These are phyloP conservation scores for Boletus subparvulus DNA, from an alignment of 768 basidiomycete genomes.

Conservation along the genomic window DNA sequence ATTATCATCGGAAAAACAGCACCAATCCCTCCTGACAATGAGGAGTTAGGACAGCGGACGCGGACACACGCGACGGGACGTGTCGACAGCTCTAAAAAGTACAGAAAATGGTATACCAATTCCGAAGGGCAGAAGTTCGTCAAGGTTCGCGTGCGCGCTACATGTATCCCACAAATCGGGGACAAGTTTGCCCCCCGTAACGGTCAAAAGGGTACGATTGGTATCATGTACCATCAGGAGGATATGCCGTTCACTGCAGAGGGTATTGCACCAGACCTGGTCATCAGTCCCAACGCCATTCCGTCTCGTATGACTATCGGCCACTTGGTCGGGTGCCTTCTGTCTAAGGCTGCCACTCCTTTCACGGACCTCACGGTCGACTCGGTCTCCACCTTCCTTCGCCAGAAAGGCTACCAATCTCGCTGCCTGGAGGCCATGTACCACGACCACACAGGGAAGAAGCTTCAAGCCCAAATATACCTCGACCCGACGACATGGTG, in stretches of 20 bases:
- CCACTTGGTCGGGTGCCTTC: constrained; percentile 96
- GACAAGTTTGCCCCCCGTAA: constrained; percentile 99
- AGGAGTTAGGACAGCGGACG: constrained; percentile 96
- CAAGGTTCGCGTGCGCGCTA: constrained; percentile 94
- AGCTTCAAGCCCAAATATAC: constrained; percentile 97
- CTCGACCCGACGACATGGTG: constrained; percentile 99
- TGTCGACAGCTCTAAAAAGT: constrained; percentile 95
- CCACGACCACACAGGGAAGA: constrained; percentile 95
- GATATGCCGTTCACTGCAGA: constrained; percentile 99
- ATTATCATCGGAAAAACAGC: constrained; percentile 99
- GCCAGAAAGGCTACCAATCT: constrained; percentile 91
- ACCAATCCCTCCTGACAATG: constrained; percentile 93
- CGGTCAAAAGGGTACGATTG: constrained; percentile 99
- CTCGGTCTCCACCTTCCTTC: constrained; percentile 89
- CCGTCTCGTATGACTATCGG: constrained; percentile 99
- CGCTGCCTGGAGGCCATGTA: constrained; percentile 98
- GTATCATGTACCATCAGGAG: constrained; percentile 99
- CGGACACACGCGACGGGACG: constrained; percentile 89
- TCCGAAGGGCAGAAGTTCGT: constrained; percentile 97
- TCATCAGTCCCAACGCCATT: constrained; percentile 99
- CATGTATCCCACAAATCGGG: constrained; percentile 94
- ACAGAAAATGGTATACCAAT: constrained; percentile 96
- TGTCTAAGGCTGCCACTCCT: constrained; percentile 97
- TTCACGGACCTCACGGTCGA: constrained; percentile 98
- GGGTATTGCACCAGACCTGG: constrained; percentile 93